Conservation (phyloP, 129 eudicot species). For the Calendula officinalis region DNA sequence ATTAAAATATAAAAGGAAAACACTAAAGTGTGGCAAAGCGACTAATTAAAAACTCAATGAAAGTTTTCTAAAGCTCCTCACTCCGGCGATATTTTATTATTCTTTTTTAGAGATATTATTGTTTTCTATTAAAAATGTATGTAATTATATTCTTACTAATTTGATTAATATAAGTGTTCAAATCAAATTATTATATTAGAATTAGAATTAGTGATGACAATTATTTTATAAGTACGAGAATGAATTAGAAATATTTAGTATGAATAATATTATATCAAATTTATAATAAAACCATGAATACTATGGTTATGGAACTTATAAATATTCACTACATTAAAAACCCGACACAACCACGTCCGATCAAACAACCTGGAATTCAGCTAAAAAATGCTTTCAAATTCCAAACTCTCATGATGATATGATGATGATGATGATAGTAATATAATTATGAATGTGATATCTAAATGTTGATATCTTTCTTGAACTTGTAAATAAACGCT, state of each 20-base stretch:
- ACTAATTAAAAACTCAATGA: not conserved
- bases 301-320: slow-evolving; percentile 2
- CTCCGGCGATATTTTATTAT: slow-evolving; percentile 3
- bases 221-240: too few species aligned
- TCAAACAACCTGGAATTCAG: not conserved
- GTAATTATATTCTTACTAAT: too few species aligned
- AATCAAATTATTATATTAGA: too few species aligned
- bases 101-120: too few species aligned
- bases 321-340: slow-evolving; percentile 12
- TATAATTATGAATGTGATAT: slow-evolving; percentile 37
- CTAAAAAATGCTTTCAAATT: slow-evolving; percentile 33
- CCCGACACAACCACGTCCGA: not conserved
- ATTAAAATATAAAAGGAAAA: not conserved
- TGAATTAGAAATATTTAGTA: too few species aligned
- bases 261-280: too few species aligned
- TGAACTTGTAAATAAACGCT: slow-evolving; percentile 53
- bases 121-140: too few species aligned
- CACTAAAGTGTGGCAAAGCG: not conserved
- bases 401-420: slow-evolving; percentile 12
- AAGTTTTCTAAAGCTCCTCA: not conserved
- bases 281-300: not conserved
- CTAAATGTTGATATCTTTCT: slow-evolving; percentile 34
- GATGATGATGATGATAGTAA: not conserved
- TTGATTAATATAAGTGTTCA: too few species aligned
- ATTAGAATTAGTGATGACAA: too few species aligned